These are phyloP conservation scores for Saprolegnia parasitica DNA, from an alignment of 352 stramenopile species.

Conservation along the genomic window DNA sequence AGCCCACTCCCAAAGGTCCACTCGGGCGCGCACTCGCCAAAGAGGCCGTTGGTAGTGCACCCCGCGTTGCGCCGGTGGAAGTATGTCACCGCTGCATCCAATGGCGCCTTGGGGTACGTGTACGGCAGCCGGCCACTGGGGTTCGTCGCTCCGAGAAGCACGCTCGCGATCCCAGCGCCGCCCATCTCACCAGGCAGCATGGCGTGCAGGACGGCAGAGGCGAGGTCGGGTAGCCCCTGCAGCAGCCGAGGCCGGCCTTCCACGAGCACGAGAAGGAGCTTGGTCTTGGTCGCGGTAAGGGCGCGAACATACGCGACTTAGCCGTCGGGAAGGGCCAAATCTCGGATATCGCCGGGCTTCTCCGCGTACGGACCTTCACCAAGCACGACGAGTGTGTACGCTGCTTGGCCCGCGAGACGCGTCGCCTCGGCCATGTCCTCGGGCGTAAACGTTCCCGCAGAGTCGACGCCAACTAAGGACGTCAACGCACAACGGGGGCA, in stretches of 20 bases:
- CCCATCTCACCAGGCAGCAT: constrained; percentile 75
- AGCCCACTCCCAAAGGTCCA: constrained; percentile 65
- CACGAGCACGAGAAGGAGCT: constrained; percentile 67
- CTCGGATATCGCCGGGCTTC: constrained; percentile 68
- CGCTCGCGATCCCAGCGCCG: constrained; percentile 60
- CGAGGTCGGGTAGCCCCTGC: constrained; percentile 38
- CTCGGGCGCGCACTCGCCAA: constrained; percentile 46
- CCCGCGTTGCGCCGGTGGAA: constrained; percentile 58
- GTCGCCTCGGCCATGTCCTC: constrained; percentile 43
- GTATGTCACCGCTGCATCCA: constrained; percentile 65
- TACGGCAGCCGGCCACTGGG: constrained; percentile 72
- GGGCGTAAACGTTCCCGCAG: constrained; percentile 38
- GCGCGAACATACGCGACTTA: constrained; percentile 57
- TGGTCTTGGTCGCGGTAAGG: constrained; percentile 45
- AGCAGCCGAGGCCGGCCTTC: constrained; percentile 62
- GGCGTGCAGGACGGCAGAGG: constrained; percentile 57
- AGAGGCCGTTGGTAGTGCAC: constrained; percentile 30
- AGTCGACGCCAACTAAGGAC: constrained; percentile 47
- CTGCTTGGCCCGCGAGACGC: constrained; percentile 43
- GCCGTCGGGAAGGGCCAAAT: constrained; percentile 48
- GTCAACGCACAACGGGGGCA: constrained; percentile 19
- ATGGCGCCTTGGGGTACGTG: constrained; percentile 61
- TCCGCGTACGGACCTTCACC: constrained; percentile 80
- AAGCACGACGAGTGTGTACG: constrained; percentile 69
- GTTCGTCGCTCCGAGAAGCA: constrained; percentile 63